Base-by-base conservation (phyloP, 345 rosid species). In the Physaria fendleri region DNA sequence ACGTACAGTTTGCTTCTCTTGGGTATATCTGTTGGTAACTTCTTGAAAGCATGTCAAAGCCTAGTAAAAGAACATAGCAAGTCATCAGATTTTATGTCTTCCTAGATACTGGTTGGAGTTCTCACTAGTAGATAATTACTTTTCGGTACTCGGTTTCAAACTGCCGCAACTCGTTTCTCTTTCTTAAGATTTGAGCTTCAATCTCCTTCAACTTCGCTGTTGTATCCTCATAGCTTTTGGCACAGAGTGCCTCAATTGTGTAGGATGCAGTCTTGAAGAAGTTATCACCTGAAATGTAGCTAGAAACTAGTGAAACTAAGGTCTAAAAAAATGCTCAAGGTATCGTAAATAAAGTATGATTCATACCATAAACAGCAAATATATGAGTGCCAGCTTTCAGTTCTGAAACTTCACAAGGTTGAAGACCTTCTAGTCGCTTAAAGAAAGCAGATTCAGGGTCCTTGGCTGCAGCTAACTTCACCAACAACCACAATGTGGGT, bases 341-440 rank as follows among this genome's bases (percentile, higher is more conserved):
- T n/a, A n/a, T n/a, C n/a, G n/a, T n/a, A n/a, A n/a, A n/a, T 13
- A 60, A 6, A 0, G 30, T 1, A 29, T 46, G 13, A 40, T 63
- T 58, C 81, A 32, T 76, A 93, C 99, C 99, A 73, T 89, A 89
- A 66, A 89, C 97, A 8, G 97, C 99, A 33, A 93, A 93, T 65
- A 93, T 89, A 76, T 93, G 99, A 45, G 91, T 85, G 76, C 99
- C 99, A 28, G 99, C 81, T 79, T 85, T 93, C 40, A 93, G 69
- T 81, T 86, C 94, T n/a, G n/a, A n/a, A n/a, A n/a, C n/a, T n/a
- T n/a, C n/a, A n/a, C n/a, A n/a, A n/a, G n/a, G n/a, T n/a, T n/a
- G n/a, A n/a, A n/a, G n/a, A n/a, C n/a, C n/a, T n/a, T n/a, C n/a
- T n/a, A n/a, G n/a, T n/a, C n/a, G n/a, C n/a, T n/a, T n/a, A n/a